Base-by-base conservation (phyloP, 805 yeast genomes). In the Candida quercuum region DNA sequence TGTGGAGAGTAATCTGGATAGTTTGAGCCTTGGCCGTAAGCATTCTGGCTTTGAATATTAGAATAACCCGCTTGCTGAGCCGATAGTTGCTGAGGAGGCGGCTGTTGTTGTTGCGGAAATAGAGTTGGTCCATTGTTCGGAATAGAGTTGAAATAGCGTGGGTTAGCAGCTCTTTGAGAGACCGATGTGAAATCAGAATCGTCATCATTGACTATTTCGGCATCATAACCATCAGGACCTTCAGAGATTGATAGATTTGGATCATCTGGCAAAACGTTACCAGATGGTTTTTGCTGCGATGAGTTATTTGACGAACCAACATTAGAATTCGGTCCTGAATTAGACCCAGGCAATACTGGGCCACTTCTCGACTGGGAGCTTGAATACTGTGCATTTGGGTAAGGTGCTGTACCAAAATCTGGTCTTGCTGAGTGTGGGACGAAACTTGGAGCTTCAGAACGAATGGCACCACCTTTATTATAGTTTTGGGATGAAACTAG, bases 161-260 rank as follows among this genome's bases (percentile, higher is more conserved):
- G 85, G 50, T 83, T 83, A 13, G 77, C 69, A 20, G 80, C 88
- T 54, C 91, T 67, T 59, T 83, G 91, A 7, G 89, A 81, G 2
- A 84, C 85, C 36, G 87, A 78, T 2, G 93, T 83, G 58, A 84
- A 81, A 51, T 80, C 81, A 1, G 91, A 82, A 33, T 68, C 59
- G 17, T 54, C 52, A 32, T 55, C 60, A 11, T 47, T 44, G 17
- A 40, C 52, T 15, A 51, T 41, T 6, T 46, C 48, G 22, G 42
- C 41, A 8, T 47, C 51, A 30, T 43, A 41, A n/a, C n/a, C n/a
- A 16, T 49, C 55, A 14, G 19, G 27, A 14, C 39, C 44, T 12
- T 49, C 45, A n/a, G 38, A 25, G 14, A 35, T 31, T 12, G 47
- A 38, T 11, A 28, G 36, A 17, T 26, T 37, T n/a, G 36, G 41